Conservation (phyloP, 257 asterid genomes). For the Capsicum baccatum region DNA sequence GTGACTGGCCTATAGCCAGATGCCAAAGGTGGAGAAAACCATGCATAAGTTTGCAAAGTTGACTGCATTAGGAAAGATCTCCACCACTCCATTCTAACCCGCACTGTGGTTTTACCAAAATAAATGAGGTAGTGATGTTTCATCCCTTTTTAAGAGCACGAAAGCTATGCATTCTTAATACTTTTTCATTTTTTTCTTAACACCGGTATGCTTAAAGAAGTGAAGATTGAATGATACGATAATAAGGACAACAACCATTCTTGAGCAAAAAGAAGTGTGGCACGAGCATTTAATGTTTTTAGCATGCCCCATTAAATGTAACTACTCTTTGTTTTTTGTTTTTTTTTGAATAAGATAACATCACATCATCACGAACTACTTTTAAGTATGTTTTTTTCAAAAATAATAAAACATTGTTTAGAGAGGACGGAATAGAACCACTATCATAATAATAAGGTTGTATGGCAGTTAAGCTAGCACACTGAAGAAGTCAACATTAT, state of each 20-base stretch:
- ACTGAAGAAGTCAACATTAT: neutral
- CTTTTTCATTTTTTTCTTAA: neutral
- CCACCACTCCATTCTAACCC: neutral
- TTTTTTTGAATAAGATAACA: no score
- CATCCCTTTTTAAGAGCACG: neutral
- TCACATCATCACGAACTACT: neutral
- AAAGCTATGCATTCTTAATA: neutral
- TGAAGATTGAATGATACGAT: neutral
- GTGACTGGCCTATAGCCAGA: neutral
- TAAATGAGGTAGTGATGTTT: slow-evolving; percentile 7
- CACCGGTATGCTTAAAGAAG: neutral
- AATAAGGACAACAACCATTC: neutral
- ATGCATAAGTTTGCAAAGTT: neutral
- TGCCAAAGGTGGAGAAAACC: slow-evolving; percentile 7
- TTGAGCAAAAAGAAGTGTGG: neutral
- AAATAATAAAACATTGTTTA: neutral
- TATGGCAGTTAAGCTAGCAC: neutral
- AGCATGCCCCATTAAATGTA: neutral
- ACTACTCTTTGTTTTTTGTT: no score
- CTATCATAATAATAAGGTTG: slow-evolving; percentile 11
- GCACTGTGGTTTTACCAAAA: neutral
- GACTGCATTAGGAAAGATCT: neutral
- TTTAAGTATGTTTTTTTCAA: neutral
- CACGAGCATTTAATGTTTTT: neutral
- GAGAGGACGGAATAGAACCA: neutral